phyloP scores from a whole-genome alignment of 495 filamentous ascomycete species.

The Haplographium delicatum region DNA sequence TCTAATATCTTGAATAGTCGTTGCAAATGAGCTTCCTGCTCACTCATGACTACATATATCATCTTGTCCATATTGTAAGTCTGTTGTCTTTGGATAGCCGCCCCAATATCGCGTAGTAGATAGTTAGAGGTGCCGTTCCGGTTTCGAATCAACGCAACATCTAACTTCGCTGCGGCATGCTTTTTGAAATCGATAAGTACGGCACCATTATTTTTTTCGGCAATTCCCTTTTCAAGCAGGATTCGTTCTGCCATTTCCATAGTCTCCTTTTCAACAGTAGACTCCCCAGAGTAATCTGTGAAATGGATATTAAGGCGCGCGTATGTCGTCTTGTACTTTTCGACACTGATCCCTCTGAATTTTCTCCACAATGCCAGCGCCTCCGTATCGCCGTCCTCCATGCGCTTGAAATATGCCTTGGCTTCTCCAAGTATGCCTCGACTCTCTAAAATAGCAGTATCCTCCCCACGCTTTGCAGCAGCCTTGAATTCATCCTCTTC shows the following conservation, averaged over 20 bases:
- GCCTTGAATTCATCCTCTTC: constrained; percentile 53
- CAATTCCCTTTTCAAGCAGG: constrained; percentile 1
- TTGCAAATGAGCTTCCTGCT: not conserved
- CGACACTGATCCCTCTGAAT: constrained; percentile 60
- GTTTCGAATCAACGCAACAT: constrained; percentile 31
- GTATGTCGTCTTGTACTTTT: constrained; percentile 58
- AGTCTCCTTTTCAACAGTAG: constrained; percentile 17
- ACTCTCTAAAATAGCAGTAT: constrained; percentile 40
- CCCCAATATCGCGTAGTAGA: constrained; percentile 1
- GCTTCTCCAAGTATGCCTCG: constrained; percentile 47
- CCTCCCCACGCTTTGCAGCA: constrained; percentile 43
- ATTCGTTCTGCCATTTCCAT: constrained; percentile 1
- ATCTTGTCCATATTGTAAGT: constrained; percentile 5
- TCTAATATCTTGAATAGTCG: constrained; percentile 5
- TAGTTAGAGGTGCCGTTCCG: constrained; percentile 33
- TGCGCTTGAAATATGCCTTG: constrained; percentile 63
- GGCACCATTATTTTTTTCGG: not conserved
- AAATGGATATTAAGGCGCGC: constrained; percentile 64
- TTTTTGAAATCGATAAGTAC: not conserved
- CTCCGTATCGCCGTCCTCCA: constrained; percentile 59
- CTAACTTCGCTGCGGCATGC: not conserved
- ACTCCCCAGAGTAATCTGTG: constrained; percentile 67
- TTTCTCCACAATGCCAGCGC: constrained; percentile 59
- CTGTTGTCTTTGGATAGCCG: not conserved
- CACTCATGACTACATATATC: constrained; percentile 2